Evolutionary conservation across 306 rosid genomes (phyloP).

Genomic region (Amphicarpaea edgeworthii): DNA sequence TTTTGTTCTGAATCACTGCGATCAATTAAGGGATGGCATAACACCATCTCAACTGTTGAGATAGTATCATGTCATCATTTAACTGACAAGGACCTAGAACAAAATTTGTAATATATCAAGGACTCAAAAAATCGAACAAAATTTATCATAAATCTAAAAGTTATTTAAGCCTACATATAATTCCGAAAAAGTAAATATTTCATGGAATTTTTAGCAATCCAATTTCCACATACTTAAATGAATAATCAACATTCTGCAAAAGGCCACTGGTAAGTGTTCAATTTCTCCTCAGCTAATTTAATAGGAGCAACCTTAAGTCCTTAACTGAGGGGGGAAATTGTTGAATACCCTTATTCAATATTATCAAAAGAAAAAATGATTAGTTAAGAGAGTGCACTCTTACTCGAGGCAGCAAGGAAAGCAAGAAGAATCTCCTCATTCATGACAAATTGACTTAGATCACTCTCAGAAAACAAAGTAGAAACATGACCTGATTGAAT

Average conservation of each 20-base stretch:
- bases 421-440: constrained; percentile 80
- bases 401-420: constrained; percentile 80
- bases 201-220: neutral
- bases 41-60: too few relatives aligned
- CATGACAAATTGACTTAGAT: constrained; percentile 63
- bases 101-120: too few relatives aligned
- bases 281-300: constrained; percentile 9
- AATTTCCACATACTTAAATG: constrained; percentile 16
- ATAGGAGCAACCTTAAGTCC: neutral
- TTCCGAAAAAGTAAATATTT: constrained; percentile 13
- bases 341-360: neutral
- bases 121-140: too few relatives aligned
- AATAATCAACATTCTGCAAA: constrained; percentile 3
- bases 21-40: too few relatives aligned
- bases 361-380: neutral
- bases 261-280: too few relatives aligned
- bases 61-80: too few relatives aligned
- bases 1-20: too few relatives aligned
- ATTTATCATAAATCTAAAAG: too few relatives aligned
- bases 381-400: constrained; percentile 47
- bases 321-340: neutral
- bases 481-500: constrained; percentile 61
- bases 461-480: constrained; percentile 54
- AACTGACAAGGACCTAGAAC: too few relatives aligned
- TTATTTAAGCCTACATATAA: too few relatives aligned